phyloP scores from a whole-genome alignment of 805 yeast genomes.

The Sporopachydermia quercuum region DNA sequence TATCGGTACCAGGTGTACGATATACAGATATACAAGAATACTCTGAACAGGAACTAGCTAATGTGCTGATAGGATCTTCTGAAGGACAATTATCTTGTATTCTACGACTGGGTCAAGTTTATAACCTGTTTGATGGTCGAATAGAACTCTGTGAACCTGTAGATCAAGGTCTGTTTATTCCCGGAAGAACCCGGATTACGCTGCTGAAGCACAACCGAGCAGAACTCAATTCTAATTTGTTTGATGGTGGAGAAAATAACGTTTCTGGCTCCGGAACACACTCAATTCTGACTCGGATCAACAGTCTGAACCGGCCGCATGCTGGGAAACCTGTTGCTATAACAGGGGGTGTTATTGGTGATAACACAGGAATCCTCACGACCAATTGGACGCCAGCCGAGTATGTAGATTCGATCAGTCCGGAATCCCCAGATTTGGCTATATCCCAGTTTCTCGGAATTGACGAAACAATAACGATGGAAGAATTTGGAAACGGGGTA shows the following conservation, averaged over 20 bases:
- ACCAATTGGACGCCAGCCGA: background rate
- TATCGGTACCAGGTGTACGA: constrained; percentile 12
- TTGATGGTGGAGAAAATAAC: constrained; percentile 1
- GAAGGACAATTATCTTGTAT: constrained; percentile 12
- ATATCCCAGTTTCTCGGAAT: constrained; percentile 1
- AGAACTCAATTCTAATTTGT: constrained; percentile 8
- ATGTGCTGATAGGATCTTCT: constrained; percentile 5
- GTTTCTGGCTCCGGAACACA: too few relatives aligned
- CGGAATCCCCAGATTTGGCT: background rate
- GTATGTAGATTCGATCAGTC: too few relatives aligned
- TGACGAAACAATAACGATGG: constrained; percentile 1
- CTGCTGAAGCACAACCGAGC: constrained; percentile 24
- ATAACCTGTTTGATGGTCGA: constrained; percentile 31
- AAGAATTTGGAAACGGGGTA: too few relatives aligned
- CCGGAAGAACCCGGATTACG: constrained; percentile 32
- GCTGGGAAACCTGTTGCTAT: constrained; percentile 2
- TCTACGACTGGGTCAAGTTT: constrained; percentile 26
- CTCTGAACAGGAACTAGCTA: constrained; percentile 9
- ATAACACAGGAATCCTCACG: background rate
- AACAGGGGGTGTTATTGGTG: too few relatives aligned
- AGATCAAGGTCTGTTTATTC: constrained; percentile 43
- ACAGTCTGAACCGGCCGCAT: constrained; percentile 9
- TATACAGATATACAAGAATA: constrained; percentile 10
- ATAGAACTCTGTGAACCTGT: constrained; percentile 58
- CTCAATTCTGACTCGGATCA: constrained; percentile 2